Base-by-base conservation (phyloP, 2,329 filamentous ascomycete species). In the Sarocladium kiliense region DNA sequence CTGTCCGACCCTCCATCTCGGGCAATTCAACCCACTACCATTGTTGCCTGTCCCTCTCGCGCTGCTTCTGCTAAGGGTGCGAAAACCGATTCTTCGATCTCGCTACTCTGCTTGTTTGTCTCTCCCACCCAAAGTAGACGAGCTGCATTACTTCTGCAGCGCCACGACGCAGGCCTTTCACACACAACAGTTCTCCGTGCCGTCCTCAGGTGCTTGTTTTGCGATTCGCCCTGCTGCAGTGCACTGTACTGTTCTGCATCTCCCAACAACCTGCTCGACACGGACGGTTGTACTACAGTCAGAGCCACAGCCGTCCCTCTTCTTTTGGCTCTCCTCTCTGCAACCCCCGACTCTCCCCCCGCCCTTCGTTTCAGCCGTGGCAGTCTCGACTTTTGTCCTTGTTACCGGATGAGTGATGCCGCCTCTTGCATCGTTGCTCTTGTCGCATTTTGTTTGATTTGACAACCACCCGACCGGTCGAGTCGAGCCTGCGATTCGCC, bases 1-100 rank as follows among this genome's bases (percentile, higher is more conserved):
- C 47, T 14, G 47, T 51, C 47, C 30, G 47, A 51, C 47, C 47
- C 47, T 51, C 47, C 47, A 51, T 47, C 47, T 51, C 47, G n/a
- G n/a, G n/a, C n/a, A 19, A n/a, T 32, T 16, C 27, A 36, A n/a
- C 18, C 44, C 44, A 27, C 44, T 47, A 26, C 7, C 14, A 23
- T 7, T 23, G 19, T 18, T 44, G 41, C 10, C 21, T 11, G 18
- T 44, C 26, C 30, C 23, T 49, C 26, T 10, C 9, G 3, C 44
- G 12, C 44, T 27, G 25, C 41, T 14, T 49, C 21, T 11, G 39
- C 25, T 27, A 16, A 47, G 44, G 25, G 21, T 6, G 44, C n/a
- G 44, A 27, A 27, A 26, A 47, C 44, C 14, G 16, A 21, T 51
- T 36, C 27, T 51, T 11, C 30, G 16, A 32, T 16, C 18, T 41